Conservation (phyloP, 169 alveolate species). For the Eimeria sp. region DNA sequence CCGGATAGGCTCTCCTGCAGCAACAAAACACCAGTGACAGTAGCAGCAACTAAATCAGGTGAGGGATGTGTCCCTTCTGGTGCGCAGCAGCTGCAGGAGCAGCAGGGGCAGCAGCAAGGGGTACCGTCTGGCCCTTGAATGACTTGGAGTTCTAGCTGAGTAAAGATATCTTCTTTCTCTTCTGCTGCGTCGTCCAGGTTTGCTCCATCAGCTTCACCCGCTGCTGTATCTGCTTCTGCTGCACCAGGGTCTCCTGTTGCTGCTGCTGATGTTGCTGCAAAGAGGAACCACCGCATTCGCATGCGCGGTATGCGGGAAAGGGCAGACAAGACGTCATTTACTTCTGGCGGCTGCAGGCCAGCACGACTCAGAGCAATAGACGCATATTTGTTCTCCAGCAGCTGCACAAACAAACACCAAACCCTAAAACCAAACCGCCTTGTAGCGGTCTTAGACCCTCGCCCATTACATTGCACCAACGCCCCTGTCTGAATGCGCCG, state of each 20-base stretch:
- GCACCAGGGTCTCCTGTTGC: neutral
- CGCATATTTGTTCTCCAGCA: constrained; percentile 14
- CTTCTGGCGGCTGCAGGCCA: neutral
- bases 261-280: neutral
- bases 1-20: constrained; percentile 22
- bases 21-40: neutral
- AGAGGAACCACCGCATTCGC: constrained; percentile 51
- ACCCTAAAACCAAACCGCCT: neutral
- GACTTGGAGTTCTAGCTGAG: constrained; percentile 33
- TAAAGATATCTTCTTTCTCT: neutral
- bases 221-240: constrained; percentile 2
- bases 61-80: neutral
- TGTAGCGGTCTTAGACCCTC: no score
- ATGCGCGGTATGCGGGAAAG: constrained; percentile 38
- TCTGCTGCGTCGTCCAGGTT: constrained; percentile 7
- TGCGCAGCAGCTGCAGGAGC: neutral
- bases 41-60: neutral
- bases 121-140: neutral
- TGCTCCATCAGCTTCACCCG: constrained; percentile 10
- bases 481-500: no score
- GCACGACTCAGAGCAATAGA: neutral
- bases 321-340: neutral
- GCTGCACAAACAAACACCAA: constrained; percentile 24
- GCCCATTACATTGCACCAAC: no score
- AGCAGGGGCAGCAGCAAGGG: constrained; percentile 8